These are phyloP conservation scores for Ceratobasidium sp. DNA, from an alignment of 1,284 basidiomycete species.

Conservation along the genomic window DNA sequence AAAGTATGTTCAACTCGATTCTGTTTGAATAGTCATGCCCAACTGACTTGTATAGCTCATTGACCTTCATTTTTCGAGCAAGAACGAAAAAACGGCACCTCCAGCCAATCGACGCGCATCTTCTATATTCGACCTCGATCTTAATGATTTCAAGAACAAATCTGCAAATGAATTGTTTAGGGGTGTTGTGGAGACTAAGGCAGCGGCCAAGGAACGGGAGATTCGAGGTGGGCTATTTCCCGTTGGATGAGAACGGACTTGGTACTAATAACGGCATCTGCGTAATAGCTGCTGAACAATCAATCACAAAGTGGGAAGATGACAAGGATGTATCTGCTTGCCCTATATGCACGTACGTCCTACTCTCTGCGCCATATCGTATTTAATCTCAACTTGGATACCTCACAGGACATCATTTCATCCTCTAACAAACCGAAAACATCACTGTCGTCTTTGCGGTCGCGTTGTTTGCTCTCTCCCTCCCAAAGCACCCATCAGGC, in stretches of 20 bases:
- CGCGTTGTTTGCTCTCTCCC: slow-evolving; percentile 92
- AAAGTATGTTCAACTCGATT: slow-evolving; percentile 56
- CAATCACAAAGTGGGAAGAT: slow-evolving; percentile 94
- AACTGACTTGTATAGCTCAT: slow-evolving; percentile 59
- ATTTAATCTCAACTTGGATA: not conserved
- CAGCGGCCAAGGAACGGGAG: slow-evolving; percentile 44
- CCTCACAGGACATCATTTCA: slow-evolving; percentile 83
- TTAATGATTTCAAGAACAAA: slow-evolving; percentile 61
- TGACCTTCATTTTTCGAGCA: slow-evolving; percentile 76
- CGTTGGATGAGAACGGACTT: too few species aligned
- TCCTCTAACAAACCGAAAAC: slow-evolving; percentile 90
- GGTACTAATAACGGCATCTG: not conserved
- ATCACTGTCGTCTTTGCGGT: slow-evolving; percentile 96
- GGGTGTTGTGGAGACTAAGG: slow-evolving; percentile 56
- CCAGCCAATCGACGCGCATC: slow-evolving; percentile 58
- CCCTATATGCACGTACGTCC: slow-evolving; percentile 81
- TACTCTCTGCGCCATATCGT: not conserved
- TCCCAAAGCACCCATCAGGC: slow-evolving; percentile 72
- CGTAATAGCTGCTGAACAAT: slow-evolving; percentile 78
- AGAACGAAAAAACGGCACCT: slow-evolving; percentile 16
- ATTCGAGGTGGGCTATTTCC: slow-evolving; percentile 45
- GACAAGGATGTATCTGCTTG: slow-evolving; percentile 80
- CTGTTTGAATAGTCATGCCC: not conserved
- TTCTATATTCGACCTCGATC: slow-evolving; percentile 71
- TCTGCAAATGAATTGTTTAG: slow-evolving; percentile 70